These are phyloP conservation scores for Kwoniella shivajii DNA, from an alignment of 1,284 basidiomycete species.

Conservation along the genomic window DNA sequence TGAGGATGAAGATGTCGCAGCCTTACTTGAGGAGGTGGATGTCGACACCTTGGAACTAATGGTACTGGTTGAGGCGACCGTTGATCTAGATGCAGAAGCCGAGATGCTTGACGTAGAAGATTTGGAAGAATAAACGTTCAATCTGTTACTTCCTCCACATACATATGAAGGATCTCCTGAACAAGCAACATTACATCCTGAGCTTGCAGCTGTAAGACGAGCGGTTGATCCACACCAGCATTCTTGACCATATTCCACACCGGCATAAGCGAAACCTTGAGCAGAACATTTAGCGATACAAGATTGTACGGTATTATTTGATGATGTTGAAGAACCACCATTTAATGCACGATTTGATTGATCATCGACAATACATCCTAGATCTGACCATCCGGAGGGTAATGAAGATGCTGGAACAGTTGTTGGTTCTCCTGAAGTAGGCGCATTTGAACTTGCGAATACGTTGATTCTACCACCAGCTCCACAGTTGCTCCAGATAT, in stretches of 20 bases:
- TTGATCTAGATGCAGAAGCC: not conserved
- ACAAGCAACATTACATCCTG: constrained; percentile 18
- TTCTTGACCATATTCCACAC: constrained; percentile 33
- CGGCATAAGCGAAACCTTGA: constrained; percentile 18
- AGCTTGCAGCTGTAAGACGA: not conserved
- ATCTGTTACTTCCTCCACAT: constrained; percentile 15
- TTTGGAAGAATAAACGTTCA: constrained; percentile 8
- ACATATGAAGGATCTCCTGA: constrained; percentile 8
- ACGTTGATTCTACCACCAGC: constrained; percentile 15
- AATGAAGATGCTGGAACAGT: not conserved
- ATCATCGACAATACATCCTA: constrained; percentile 16
- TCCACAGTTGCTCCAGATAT: constrained; percentile 28
- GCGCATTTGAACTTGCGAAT: constrained; percentile 8
- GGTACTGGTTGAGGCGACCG: not conserved
- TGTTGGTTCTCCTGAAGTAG: not conserved
- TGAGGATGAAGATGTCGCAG: not conserved
- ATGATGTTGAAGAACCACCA: constrained; percentile 17
- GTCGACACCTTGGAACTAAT: too few relatives aligned
- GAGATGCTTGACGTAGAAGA: not conserved
- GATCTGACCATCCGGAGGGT: constrained; percentile 11
- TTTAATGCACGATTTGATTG: constrained; percentile 21
- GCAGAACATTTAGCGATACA: constrained; percentile 15
- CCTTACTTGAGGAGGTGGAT: not conserved
- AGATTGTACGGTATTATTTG: constrained; percentile 28
- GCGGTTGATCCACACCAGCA: constrained; percentile 37